A percentile compares a stretch with the other conserved stretches of the same genome.
Conservation (phyloP, 2,329 filamentous ascomycete genomes). For the Polychaeton citri region DNA sequence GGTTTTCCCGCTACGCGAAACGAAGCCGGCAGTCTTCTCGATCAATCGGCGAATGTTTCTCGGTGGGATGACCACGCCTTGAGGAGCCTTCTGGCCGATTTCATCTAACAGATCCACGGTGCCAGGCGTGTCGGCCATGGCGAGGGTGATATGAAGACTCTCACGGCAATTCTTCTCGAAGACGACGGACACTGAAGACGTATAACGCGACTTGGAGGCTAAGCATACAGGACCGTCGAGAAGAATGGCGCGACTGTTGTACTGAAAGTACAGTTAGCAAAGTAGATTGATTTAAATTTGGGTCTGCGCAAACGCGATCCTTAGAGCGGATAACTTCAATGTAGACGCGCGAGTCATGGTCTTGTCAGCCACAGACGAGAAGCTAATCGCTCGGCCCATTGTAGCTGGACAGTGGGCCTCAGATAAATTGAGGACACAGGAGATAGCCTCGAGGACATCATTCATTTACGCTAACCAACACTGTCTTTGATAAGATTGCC, state of each 20-base stretch:
- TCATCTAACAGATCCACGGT: slow-evolving; percentile 21
- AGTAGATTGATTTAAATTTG: no score
- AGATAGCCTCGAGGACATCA: no score
- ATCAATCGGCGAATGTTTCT: slow-evolving; percentile 72
- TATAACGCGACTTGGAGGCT: background rate
- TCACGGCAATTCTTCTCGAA: slow-evolving; percentile 1
- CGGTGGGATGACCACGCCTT: slow-evolving; percentile 73
- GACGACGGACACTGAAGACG: background rate
- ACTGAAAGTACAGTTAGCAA: no score
- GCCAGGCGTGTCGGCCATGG: slow-evolving; percentile 18
- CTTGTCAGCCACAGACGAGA: no score
- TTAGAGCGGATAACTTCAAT: no score
- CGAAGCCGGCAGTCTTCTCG: slow-evolving; percentile 90
- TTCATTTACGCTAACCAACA: slow-evolving; percentile 11
- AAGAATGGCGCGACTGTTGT: no score
- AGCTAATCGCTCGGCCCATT: no score
- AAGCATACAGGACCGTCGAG: no score
- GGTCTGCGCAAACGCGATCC: no score
- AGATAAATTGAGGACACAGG: no score
- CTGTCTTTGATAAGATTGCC: slow-evolving; percentile 25
- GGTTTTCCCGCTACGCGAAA: slow-evolving; percentile 50
- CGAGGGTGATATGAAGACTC: slow-evolving; percentile 3
- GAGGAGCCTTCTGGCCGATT: slow-evolving; percentile 61
- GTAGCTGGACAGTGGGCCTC: no score
- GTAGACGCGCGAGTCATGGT: no score